Base-by-base conservation (phyloP, 2,329 filamentous ascomycete genomes). In the Colletotrichum aenigma region DNA sequence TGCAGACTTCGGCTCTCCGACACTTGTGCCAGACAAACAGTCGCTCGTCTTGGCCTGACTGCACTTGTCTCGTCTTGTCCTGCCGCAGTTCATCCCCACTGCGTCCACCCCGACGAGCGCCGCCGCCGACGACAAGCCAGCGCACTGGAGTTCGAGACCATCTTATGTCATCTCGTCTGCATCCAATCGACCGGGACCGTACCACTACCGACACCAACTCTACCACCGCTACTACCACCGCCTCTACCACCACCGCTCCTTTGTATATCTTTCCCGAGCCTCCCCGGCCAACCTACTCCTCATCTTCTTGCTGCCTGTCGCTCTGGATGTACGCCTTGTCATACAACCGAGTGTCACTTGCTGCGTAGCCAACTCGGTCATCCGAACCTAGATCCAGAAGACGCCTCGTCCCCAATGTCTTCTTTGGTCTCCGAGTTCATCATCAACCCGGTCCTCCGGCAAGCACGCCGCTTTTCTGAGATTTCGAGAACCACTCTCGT, bases 381-480 rank as follows among this genome's bases (percentile, higher is more conserved):
- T 36, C 61, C 60, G 26, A 28, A 38, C 16, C 60, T 26, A 26
- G 34, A 24, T 32, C n/a, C 48, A 64, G 62, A 34, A 55, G 75
- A 71, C 38, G n/a, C n/a, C 21, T 34, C 55, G 48, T 61, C 55
- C 71, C 70, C 79, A 81, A 93, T 93, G 92, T 88, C 90, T 83
- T 92, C 89, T 79, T 86, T 93, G 80, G 91, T 93, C 70, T 89
- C 91, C 80, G 90, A 93, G 76, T 93, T 92, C 82, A 85, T 93
- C 79, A 91, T 93, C 83, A 92, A 92, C 77, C 91, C 92, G 74
- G 91, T 93, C 80, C 84, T 93, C 79, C 90, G 91, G 82, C 91
- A 93, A 84, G 92, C 91, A 80, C 90, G 91, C 77, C 90, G 91
- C 77, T 90, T 93, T 81, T 93, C 92, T 65, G 86, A 87, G 79